Conservation (phyloP, 331 rosid species). For the Phaseolus coccineus region DNA sequence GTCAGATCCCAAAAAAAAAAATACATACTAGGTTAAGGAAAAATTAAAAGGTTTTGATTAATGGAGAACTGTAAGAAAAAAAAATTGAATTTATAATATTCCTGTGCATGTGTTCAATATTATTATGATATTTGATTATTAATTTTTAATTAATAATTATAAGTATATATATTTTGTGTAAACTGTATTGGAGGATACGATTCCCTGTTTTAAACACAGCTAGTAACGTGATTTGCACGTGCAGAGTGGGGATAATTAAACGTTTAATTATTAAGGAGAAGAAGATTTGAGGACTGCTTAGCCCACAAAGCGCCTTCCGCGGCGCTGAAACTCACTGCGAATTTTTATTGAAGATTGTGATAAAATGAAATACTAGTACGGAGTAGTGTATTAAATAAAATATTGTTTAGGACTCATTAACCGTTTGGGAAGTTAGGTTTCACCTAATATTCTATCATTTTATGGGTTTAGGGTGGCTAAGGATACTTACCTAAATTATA, state of each 20-base stretch:
- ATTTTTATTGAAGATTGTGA: neutral
- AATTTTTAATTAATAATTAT: neutral
- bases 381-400: neutral
- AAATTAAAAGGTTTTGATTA: too few relatives aligned
- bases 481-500: neutral
- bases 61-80: too few relatives aligned
- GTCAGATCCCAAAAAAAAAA: neutral
- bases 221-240: slow-evolving; percentile 44
- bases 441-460: neutral
- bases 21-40: neutral
- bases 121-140: neutral
- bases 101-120: neutral
- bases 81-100: neutral
- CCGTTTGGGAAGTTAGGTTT: neutral
- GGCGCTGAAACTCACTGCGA: slow-evolving; percentile 46
- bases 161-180: neutral
- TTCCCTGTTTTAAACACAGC: neutral
- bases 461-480: neutral
- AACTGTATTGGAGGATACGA: neutral
- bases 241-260: slow-evolving; percentile 35
- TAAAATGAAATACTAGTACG: too few relatives aligned
- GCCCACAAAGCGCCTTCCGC: slow-evolving; percentile 43
- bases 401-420: neutral
- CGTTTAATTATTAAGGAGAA: neutral
- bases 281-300: slow-evolving; percentile 28